Evolutionary conservation across 176 grass and related monocot species (phyloP).

Genomic region (Oryza meyeriana): DNA sequence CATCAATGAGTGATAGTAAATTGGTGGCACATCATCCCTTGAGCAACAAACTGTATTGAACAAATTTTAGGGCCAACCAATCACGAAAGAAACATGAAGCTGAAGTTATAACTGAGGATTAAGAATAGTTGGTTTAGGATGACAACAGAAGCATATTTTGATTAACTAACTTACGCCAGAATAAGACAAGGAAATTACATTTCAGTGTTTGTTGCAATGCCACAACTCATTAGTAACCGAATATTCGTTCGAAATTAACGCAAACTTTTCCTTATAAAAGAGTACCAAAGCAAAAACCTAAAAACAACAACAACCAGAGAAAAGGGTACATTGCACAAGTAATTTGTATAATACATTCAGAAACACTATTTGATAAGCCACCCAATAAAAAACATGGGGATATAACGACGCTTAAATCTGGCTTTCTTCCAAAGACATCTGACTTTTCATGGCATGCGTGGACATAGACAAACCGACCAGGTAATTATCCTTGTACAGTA

Average conservation of each 20-base stretch:
- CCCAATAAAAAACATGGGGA: neutral
- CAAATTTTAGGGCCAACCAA: neutral
- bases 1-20: neutral
- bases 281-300: neutral
- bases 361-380: conserved; percentile 1
- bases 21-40: neutral
- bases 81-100: neutral
- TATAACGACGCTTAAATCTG: neutral
- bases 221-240: neutral
- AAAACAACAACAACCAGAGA: neutral
- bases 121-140: neutral
- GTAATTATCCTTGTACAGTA: neutral
- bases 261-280: neutral
- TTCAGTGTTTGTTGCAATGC: neutral
- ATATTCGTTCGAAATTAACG: neutral
- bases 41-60: conserved; percentile 3
- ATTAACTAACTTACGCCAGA: neutral
- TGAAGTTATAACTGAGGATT: neutral
- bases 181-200: neutral
- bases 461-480: no score
- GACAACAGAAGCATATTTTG: neutral
- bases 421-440: neutral
- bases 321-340: neutral
- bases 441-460: neutral
- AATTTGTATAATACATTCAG: neutral